phyloP scores from a whole-genome alignment of 257 asterid species.

The Penstemon barbatus region DNA sequence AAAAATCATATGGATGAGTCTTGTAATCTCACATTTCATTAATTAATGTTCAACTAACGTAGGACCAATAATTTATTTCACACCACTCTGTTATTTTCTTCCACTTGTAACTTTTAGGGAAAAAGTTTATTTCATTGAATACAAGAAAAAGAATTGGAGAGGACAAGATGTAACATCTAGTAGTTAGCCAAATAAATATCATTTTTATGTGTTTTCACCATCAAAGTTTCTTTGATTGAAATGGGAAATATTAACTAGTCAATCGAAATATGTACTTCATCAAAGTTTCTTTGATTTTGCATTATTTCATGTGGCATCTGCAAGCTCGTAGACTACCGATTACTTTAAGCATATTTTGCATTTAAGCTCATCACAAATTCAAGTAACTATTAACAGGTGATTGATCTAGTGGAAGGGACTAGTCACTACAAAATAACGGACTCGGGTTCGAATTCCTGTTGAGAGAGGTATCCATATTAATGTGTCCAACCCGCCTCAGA shows the following conservation, averaged over 20 bases:
- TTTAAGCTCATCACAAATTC: no score
- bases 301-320: no score
- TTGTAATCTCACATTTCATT: not conserved
- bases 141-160: not conserved
- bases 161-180: conserved; percentile 17
- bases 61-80: conserved; percentile 13
- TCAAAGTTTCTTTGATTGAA: conserved; percentile 10
- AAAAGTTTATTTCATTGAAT: conserved; percentile 2
- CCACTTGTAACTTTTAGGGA: not conserved
- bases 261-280: not conserved
- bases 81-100: not conserved
- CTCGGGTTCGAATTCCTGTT: no score
- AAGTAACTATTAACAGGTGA: no score
- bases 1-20: not conserved
- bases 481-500: no score
- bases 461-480: no score
- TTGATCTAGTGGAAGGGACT: no score
- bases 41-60: not conserved
- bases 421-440: no score
- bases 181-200: conserved; percentile 9
- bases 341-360: no score
- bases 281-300: no score
- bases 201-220: conserved; percentile 5
- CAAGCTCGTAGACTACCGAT: no score
- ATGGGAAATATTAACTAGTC: not conserved